These are phyloP conservation scores for Parascedosporium putredinis DNA, from an alignment of 2,329 filamentous ascomycete species.

Conservation along the genomic window DNA sequence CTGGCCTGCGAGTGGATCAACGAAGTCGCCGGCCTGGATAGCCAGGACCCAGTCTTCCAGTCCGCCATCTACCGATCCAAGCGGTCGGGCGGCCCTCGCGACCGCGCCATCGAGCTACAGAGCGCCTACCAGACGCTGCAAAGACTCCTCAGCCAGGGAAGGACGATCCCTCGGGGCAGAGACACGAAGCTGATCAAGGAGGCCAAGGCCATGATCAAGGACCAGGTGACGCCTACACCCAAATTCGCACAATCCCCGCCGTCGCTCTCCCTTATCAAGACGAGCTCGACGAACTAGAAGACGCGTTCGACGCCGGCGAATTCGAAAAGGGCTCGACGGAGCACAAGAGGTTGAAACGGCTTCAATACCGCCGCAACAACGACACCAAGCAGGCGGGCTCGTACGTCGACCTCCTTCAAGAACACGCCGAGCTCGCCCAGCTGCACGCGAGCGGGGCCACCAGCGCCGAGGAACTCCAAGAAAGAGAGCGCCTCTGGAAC, in stretches of 20 bases:
- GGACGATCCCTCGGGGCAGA: conserved; percentile 34
- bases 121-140: conserved; percentile 28
- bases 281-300: conserved; percentile 29
- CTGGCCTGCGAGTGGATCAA: conserved; percentile 47
- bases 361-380: conserved; percentile 19
- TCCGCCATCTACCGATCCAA: conserved; percentile 32
- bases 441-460: conserved; percentile 13
- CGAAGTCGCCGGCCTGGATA: conserved; percentile 41
- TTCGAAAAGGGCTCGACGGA: conserved; percentile 2
- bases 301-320: conserved; percentile 13
- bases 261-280: conserved; percentile 30
- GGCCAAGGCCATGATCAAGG: conserved; percentile 15
- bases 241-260: conserved; percentile 14
- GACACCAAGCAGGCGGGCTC: conserved; percentile 13
- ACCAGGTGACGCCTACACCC: conserved; percentile 14
- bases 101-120: conserved; percentile 35
- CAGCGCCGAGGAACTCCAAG: conserved; percentile 16
- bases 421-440: conserved; percentile 18
- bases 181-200: conserved; percentile 23
- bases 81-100: conserved; percentile 25
- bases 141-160: conserved; percentile 30
- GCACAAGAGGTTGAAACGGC: conserved; percentile 15
- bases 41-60: conserved; percentile 17
- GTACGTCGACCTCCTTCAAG: conserved; percentile 23
- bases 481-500: conserved; percentile 21